A percentile compares a stretch with the other conserved stretches of the same genome.
These are phyloP conservation scores for Auricularia heimuer DNA, from an alignment of 768 basidiomycete species.

Conservation along the genomic window DNA sequence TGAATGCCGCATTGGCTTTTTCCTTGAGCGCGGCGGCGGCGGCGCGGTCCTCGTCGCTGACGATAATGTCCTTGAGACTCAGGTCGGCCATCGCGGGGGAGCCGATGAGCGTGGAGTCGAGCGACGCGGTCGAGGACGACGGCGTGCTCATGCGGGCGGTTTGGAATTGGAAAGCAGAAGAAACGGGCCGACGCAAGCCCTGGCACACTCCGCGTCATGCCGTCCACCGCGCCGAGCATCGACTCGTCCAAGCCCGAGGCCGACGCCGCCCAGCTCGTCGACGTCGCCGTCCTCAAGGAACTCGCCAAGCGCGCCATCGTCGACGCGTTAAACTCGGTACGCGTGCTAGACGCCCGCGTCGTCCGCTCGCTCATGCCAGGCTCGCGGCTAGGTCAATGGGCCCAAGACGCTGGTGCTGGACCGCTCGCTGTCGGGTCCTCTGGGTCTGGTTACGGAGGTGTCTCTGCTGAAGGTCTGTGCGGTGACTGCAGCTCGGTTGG, in stretches of 20 bases:
- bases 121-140: not conserved
- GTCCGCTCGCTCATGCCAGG: conserved; percentile 1
- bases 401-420: conserved; percentile 96
- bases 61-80: conserved; percentile 32
- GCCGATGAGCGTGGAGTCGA: not conserved
- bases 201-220: not conserved
- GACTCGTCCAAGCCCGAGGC: not conserved
- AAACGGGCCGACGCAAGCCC: not conserved
- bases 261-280: conserved; percentile 21
- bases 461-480: conserved; percentile 70
- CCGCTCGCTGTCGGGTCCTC: conserved; percentile 74
- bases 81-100: conserved; percentile 51
- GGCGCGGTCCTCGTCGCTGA: conserved; percentile 62
- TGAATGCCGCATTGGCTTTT: conserved; percentile 83
- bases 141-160: not conserved
- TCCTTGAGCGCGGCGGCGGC: conserved; percentile 67
- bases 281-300: conserved; percentile 63
- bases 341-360: conserved; percentile 14
- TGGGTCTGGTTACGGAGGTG: conserved; percentile 93
- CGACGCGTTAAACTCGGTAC: conserved; percentile 75
- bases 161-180: not conserved
- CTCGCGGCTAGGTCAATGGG: conserved; percentile 59
- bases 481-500: too few relatives aligned
- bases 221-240: not conserved
- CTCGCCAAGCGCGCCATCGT: conserved; percentile 72